These are phyloP conservation scores for Thelonectria discophora DNA, from an alignment of 2,329 filamentous ascomycete species.

Conservation along the genomic window DNA sequence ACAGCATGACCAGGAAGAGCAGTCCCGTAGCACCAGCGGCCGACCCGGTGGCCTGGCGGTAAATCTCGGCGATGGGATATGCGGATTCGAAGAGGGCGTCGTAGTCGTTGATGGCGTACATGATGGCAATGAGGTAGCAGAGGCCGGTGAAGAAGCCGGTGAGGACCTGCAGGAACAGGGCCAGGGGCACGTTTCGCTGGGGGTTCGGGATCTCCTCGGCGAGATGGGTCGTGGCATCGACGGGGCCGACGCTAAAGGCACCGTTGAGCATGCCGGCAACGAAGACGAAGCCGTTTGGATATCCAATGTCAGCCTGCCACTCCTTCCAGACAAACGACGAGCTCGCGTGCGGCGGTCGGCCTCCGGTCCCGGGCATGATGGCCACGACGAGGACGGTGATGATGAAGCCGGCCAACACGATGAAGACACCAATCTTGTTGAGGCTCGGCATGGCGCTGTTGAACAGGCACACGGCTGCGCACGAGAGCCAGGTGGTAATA, in stretches of 20 bases:
- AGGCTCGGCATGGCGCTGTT: slow-evolving; percentile 62
- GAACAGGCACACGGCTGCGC: slow-evolving; percentile 58
- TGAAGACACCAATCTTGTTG: slow-evolving; percentile 62
- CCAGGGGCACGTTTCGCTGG: slow-evolving; percentile 61
- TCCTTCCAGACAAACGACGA: slow-evolving; percentile 52
- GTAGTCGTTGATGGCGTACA: slow-evolving; percentile 67
- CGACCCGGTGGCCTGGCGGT: slow-evolving; percentile 65
- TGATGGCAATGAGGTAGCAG: slow-evolving; percentile 59
- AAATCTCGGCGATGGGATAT: slow-evolving; percentile 74
- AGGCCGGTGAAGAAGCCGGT: slow-evolving; percentile 63
- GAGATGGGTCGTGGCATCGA: slow-evolving; percentile 71
- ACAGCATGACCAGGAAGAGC: slow-evolving; percentile 52
- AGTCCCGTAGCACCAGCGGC: slow-evolving; percentile 60
- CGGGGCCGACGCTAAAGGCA: slow-evolving; percentile 72
- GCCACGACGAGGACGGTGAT: slow-evolving; percentile 64
- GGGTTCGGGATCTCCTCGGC: slow-evolving; percentile 70
- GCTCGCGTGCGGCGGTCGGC: slow-evolving; percentile 42
- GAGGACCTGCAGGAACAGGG: slow-evolving; percentile 59
- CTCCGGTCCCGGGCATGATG: slow-evolving; percentile 56
- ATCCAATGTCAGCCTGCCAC: slow-evolving; percentile 52
- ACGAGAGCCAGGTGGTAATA: slow-evolving; percentile 51
- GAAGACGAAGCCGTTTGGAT: slow-evolving; percentile 54
- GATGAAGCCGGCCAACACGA: slow-evolving; percentile 61
- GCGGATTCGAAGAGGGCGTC: slow-evolving; percentile 59
- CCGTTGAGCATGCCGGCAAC: slow-evolving; percentile 64